Base-by-base conservation (phyloP, 2,329 filamentous ascomycete genomes). In the Penicillium sp. region DNA sequence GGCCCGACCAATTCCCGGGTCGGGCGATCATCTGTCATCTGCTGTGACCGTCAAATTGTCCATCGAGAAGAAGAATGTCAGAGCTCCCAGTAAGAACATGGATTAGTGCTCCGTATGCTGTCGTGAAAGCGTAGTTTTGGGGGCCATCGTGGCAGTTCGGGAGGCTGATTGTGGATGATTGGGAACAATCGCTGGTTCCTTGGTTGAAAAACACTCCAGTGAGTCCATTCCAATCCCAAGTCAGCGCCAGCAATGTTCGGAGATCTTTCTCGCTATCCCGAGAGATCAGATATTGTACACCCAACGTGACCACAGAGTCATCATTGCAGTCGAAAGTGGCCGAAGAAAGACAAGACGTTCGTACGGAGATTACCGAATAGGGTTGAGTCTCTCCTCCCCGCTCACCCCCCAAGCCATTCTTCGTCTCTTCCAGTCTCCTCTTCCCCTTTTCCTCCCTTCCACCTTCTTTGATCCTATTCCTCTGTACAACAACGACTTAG, bases 401-500 rank as follows among this genome's bases (percentile, higher is more conserved):
- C 50, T 52, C 36, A 31, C 22, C 24, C 63, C 64, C 61, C 46
- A 31, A 49, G 50, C 50, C 50, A 52, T 63, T 53, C 51, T 54
- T 47, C 50, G 39, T 37, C 39, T 27, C 24, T 59, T 55, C 55
- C 56, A 40, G 57, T 37, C 49, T 31, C 35, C 18, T 22, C 35
- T 36, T 35, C 49, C 49, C 33, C 49, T 35, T 35, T 37, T 64
- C 62, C 61, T 61, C 66, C 63, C 61, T 61, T 66, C 62, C 65
- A 59, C 59, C 61, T 66, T 64, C 60, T 68, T 58, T 64, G 53
- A 55, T 62, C 56, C 61, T 56, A 54, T 54, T 58, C 58, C 55
- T 64, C 47, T 68, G 66, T 68, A 68, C 61, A 68, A 68, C 66
- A 66, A 55, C 49, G 55, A 62, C 51, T 66, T 49, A 59, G 63